Base-by-base conservation (phyloP, 2,329 filamentous ascomycete genomes). In the Annulohypoxylon truncatum region DNA sequence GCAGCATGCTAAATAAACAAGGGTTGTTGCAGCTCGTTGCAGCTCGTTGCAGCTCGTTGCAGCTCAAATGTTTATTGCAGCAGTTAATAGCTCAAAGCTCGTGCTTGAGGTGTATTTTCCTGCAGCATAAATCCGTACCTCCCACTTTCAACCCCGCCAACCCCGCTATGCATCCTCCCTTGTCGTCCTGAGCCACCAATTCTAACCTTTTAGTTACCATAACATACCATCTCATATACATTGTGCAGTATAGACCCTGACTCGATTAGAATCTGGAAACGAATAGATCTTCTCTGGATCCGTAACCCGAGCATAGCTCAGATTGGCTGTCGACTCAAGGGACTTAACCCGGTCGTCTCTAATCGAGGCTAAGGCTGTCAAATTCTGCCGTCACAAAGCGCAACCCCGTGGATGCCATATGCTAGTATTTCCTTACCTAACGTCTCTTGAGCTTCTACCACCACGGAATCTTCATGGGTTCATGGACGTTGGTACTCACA, bases 61-160 rank as follows among this genome's bases (percentile, higher is more conserved):
- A 44, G 31, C n/a, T n/a, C 3, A n/a, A n/a, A n/a, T n/a, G n/a
- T 28, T 15, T 29, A 18, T 42, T 46, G 47, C 35, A 50, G 56
- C 50, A 64, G 35, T 62, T 63, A 64, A 67, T 65, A 69, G 47
- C 67, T 70, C 62, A 61, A 46, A 65, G 61, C 61, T 65, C 64
- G 60, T 70, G 61, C 64, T 68, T 33, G 31, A 52, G 61, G 58
- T 50, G 64, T 65, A 57, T 67, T 69, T 67, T 63, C 64, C 67
- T 67, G 53, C 64, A 58, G 38, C 53, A 31, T 2, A n/a, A 8
- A 15, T 18, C 35, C 44, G 47, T 15, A 24, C 46, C 26, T 51
- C 56, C 51, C 44, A 62, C 57, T 50, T 64, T 38, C 46, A n/a
- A 61, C 64, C 67, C 64, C 67, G 55, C 63, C 53, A 66, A 59